These are phyloP conservation scores for Syncephalis plumigaleata DNA, from an alignment of 371 early-diverging fungal genomes.

Conservation along the genomic window DNA sequence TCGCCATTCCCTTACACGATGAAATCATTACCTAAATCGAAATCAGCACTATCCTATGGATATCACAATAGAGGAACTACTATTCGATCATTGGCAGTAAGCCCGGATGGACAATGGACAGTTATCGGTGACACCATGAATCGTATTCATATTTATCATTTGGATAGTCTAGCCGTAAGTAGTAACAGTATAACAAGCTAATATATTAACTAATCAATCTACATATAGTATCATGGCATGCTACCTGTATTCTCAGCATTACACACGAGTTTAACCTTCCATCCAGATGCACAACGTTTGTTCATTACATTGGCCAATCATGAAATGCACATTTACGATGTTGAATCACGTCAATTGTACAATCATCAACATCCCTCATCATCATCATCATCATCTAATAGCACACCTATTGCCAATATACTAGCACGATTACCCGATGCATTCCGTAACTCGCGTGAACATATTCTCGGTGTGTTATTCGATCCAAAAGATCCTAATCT, in stretches of 20 bases:
- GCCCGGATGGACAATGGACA: conserved; percentile 62
- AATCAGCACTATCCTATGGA: conserved; percentile 21
- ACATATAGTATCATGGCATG: conserved; percentile 30
- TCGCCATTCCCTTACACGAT: conserved; percentile 28
- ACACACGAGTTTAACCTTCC: conserved; percentile 58
- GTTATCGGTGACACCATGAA: conserved; percentile 61
- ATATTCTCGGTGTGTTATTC: conserved; percentile 50
- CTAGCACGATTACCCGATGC: conserved; percentile 23
- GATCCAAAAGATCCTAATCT: conserved; percentile 41
- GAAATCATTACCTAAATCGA: conserved; percentile 14
- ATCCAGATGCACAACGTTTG: conserved; percentile 36
- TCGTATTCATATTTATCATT: conserved; percentile 53
- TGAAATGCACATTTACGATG: conserved; percentile 62
- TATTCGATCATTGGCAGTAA: conserved; percentile 43
- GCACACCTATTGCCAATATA: no score
- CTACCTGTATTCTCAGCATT: conserved; percentile 45
- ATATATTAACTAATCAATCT: neutral
- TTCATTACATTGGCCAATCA: conserved; percentile 46
- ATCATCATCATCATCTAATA: conserved; percentile 27
- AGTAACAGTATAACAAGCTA: neutral
- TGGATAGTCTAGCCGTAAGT: conserved; percentile 51
- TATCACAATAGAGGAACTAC: conserved; percentile 27
- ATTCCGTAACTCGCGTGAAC: conserved; percentile 39
- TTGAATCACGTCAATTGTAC: conserved; percentile 31
- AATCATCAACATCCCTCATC: conserved; percentile 41